Evolutionary conservation across 305 asterid genomes (phyloP).

Genomic region (Fraxinus greggii): DNA sequence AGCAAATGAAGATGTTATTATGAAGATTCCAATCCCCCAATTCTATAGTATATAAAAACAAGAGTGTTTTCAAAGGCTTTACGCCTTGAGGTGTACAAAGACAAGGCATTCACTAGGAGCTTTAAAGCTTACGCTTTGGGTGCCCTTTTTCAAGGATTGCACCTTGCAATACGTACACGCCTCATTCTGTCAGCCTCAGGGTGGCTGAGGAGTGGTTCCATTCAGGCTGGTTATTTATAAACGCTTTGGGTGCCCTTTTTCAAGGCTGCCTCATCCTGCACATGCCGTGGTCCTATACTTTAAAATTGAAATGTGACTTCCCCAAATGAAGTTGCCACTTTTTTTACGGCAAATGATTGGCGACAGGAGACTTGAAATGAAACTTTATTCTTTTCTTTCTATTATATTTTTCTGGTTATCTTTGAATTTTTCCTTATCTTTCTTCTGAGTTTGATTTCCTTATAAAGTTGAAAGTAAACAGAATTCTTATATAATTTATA

Average conservation of each 20-base stretch:
- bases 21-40: neutral
- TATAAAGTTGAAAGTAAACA: neutral
- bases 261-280: too few species aligned
- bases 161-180: neutral
- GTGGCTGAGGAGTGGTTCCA: neutral
- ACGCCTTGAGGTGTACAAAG: neutral
- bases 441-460: neutral
- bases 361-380: neutral
- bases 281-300: neutral
- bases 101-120: neutral
- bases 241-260: too few species aligned
- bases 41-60: neutral
- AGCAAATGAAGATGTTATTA: constrained; percentile 2
- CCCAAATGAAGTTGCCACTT: neutral
- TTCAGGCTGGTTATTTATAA: neutral
- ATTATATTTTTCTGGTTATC: neutral
- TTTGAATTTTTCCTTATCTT: neutral
- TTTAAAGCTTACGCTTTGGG: neutral
- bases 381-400: neutral
- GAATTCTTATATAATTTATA: neutral
- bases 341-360: neutral
- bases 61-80: neutral
- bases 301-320: neutral
- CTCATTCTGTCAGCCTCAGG: neutral
- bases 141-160: neutral